Evolutionary conservation across 805 yeast species (phyloP), one percentile per base, ranked within the genome.

Genomic region (Starmerella vitae): DNA sequence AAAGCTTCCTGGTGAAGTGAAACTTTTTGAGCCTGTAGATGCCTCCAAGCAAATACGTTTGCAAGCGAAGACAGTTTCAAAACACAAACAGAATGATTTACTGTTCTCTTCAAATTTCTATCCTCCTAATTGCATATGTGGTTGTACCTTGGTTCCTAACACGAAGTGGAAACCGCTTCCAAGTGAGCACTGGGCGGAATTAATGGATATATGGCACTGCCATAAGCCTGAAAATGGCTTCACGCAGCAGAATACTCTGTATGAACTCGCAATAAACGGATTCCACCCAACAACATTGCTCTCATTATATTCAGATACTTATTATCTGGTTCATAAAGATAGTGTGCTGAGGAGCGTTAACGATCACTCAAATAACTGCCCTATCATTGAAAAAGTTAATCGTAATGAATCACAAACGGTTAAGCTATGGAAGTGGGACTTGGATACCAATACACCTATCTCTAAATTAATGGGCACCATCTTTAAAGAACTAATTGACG

Each of bases 181-280:
- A 0, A 79, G 93, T 1, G 96, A 85, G 53, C 64, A 73, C 35
- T 88, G 98, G 98, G 74, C 78, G 12, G 98, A 88, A 55, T 63
- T 91, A 70, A 79, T 88, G 93, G 97, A 88, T 42, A 80, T 79
- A 48, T 88, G 98, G 98, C 96, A 88, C 56, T 88, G 98, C 55
- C 96, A 88, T 41, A 63, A 63, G 40, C 68, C 68, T 1, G 44
- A 25, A 34, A 32, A 33, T 21, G 35, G 27, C 24, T 24, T 36
- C 36, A 39, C 14, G 34, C 34, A 38, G 47, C 47, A 20, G 39
- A 50, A 20, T 5, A 9, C 21, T 8, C 39, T 47, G 26, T 59
- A 57, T 33, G 31, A 38, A 12, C 34, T 41, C 13, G 53, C 57
- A 1, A 44, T 44, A 20, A 38, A 44, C 44, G 30, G 48, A 26